Conservation (phyloP, 2,329 filamentous ascomycete genomes). For the Talaromyces islandicus region DNA sequence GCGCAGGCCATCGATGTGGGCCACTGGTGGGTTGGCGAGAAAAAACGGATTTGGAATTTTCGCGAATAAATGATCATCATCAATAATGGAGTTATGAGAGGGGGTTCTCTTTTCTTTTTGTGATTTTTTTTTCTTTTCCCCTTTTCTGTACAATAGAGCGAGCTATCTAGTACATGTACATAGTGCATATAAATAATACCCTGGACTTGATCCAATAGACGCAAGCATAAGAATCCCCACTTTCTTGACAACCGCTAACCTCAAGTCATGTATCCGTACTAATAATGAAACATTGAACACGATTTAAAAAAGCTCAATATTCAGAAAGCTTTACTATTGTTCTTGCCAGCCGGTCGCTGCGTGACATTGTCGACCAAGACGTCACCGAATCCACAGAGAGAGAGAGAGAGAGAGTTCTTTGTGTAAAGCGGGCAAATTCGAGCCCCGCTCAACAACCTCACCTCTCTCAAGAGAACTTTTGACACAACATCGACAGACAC, state of each 20-base stretch:
- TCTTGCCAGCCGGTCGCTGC: neutral
- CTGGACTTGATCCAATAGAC: neutral
- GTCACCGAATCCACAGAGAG: neutral
- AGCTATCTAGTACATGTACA: neutral
- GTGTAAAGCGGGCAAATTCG: neutral
- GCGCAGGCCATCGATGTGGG: conserved; percentile 30
- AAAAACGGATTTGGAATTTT: conserved; percentile 19
- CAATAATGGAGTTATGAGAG: neutral
- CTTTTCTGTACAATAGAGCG: neutral
- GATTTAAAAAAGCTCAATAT: too few relatives aligned
- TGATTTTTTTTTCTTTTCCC: too few relatives aligned
- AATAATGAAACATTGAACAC: too few relatives aligned
- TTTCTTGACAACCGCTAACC: too few relatives aligned
- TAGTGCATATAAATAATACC: neutral
- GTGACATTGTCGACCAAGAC: neutral
- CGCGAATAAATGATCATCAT: conserved; percentile 7
- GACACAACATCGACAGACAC: too few relatives aligned
- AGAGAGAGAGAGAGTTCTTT: neutral
- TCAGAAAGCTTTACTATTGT: neutral
- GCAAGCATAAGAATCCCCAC: too few relatives aligned
- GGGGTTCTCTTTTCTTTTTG: neutral
- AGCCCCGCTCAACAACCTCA: neutral
- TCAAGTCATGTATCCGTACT: too few relatives aligned
- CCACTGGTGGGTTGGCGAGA: conserved; percentile 35
- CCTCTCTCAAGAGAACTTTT: neutral